Conservation (phyloP, 2,329 filamentous ascomycete species). For the Diaporthe longicolla region DNA sequence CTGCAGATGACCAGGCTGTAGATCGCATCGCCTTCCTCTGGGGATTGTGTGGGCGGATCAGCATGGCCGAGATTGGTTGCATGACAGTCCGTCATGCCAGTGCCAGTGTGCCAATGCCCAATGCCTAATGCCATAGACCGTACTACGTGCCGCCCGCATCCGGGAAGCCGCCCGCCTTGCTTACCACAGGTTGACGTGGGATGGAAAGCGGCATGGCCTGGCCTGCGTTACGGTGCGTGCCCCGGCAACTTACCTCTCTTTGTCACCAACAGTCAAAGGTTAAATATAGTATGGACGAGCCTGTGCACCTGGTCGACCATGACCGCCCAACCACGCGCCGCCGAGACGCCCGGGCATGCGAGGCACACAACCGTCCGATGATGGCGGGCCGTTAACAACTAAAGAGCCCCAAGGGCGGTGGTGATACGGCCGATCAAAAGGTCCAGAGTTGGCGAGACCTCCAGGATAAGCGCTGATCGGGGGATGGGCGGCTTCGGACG, state of each 20-base stretch:
- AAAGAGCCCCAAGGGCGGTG: conserved; percentile 4
- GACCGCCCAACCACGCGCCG: conserved; percentile 3
- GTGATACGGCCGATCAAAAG: conserved; percentile 37
- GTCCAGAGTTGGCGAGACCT: conserved; percentile 40
- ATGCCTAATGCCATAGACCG: conserved; percentile 15
- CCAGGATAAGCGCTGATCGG: conserved; percentile 39
- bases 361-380: conserved; percentile 18
- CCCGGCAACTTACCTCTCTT: conserved; percentile 21
- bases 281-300: conserved; percentile 13
- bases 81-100: conserved; percentile 25
- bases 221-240: conserved; percentile 24
- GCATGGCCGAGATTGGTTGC: conserved; percentile 28
- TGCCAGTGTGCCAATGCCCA: conserved; percentile 23
- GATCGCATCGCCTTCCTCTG: conserved; percentile 31
- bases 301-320: background rate
- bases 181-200: conserved; percentile 20
- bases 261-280: background rate
- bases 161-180: conserved; percentile 2
- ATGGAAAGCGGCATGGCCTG: background rate
- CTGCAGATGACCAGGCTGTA: conserved; percentile 32
- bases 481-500: conserved; percentile 37
- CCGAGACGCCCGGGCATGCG: conserved; percentile 26
- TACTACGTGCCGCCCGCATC: conserved; percentile 27
- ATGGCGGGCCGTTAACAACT: conserved; percentile 30
- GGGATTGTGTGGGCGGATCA: conserved; percentile 32